Evolutionary conservation across 495 filamentous ascomycete species (phyloP).

Genomic region (Neurospora sp.): DNA sequence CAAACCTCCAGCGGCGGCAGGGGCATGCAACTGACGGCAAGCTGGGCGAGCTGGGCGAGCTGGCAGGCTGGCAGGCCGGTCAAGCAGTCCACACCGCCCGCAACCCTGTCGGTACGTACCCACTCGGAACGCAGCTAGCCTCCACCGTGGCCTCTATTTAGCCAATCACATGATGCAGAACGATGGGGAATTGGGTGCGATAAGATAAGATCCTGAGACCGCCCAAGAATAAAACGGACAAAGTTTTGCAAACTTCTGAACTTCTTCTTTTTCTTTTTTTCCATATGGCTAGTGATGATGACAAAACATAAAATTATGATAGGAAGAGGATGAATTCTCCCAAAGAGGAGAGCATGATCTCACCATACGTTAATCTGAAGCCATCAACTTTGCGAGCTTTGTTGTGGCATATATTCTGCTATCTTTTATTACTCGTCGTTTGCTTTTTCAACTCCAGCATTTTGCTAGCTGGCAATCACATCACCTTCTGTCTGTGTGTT

Average conservation of each 20-base stretch:
- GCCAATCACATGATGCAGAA: neutral
- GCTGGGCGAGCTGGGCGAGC: neutral
- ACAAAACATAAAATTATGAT: constrained; percentile 39
- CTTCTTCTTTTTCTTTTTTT: constrained; percentile 12
- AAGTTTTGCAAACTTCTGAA: neutral
- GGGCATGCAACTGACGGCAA: neutral
- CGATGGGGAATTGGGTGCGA: neutral
- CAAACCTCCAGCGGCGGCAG: neutral
- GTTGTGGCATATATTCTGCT: neutral
- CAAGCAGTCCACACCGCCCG: neutral
- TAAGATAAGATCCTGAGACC: neutral
- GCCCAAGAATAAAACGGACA: neutral
- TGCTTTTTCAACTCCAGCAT: neutral
- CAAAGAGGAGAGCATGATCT: constrained; percentile 41
- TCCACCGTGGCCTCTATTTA: neutral
- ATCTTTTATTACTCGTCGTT: constrained; percentile 1
- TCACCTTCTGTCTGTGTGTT: neutral
- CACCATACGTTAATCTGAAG: constrained; percentile 45
- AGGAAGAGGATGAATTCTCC: constrained; percentile 50
- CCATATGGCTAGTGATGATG: constrained; percentile 46
- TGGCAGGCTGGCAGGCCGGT: neutral
- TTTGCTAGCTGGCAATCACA: neutral
- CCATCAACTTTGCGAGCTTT: constrained; percentile 15
- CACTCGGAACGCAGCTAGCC: neutral
- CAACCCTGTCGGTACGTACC: neutral